Evolutionary conservation across 1,139 yeast species (phyloP).

Genomic region (Nematodospora anomalae): DNA sequence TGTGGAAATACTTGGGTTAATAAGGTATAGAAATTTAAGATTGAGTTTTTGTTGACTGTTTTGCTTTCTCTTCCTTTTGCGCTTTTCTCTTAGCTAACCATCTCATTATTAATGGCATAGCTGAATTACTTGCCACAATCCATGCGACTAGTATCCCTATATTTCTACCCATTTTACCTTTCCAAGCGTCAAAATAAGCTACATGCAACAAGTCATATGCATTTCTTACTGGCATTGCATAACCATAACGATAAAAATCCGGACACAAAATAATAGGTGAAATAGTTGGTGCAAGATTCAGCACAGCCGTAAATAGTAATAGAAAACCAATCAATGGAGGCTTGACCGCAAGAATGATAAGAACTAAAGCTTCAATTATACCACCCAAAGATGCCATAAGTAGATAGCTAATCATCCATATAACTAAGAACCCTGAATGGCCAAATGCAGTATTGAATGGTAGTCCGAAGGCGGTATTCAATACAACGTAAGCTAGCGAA

Average conservation of each 20-base stretch:
- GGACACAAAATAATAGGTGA: conserved; percentile 50
- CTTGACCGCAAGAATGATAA: conserved; percentile 36
- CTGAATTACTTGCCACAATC: conserved; percentile 39
- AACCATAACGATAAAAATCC: conserved; percentile 47
- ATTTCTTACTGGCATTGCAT: conserved; percentile 53
- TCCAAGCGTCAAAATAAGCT: conserved; percentile 44
- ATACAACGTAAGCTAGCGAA: conserved; percentile 40
- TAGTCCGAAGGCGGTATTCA: conserved; percentile 48
- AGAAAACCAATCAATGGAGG: conserved; percentile 51
- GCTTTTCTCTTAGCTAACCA: conserved; percentile 21
- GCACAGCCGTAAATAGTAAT: conserved; percentile 42
- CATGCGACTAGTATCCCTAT: conserved; percentile 50
- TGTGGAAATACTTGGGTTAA: conserved; percentile 81
- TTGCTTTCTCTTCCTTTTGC: conserved; percentile 12
- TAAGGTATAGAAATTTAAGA: conserved; percentile 4
- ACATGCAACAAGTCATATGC: conserved; percentile 49
- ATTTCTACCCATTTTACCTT: conserved; percentile 46
- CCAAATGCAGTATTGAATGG: conserved; percentile 36
- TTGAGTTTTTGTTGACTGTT: no score
- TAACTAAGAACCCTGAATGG: conserved; percentile 48
- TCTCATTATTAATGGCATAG: conserved; percentile 42
- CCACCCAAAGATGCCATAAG: conserved; percentile 54
- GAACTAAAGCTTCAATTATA: conserved; percentile 44
- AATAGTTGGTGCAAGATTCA: conserved; percentile 49
- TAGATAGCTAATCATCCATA: conserved; percentile 47